phyloP scores from a whole-genome alignment of 495 filamentous ascomycete species.

The Coniosporium apollinis region DNA sequence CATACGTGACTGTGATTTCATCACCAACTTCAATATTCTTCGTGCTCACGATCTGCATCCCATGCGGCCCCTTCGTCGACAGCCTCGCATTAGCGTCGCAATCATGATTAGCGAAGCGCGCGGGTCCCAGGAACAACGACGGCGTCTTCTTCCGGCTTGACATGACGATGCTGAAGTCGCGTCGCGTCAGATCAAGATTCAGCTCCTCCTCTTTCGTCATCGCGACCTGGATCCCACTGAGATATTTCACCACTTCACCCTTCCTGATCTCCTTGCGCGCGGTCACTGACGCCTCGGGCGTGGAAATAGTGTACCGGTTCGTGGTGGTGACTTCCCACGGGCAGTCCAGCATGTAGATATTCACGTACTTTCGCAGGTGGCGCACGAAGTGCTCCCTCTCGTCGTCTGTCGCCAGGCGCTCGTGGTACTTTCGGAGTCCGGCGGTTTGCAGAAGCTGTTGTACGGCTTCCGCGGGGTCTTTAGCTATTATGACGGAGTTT shows the following conservation, averaged over 20 bases:
- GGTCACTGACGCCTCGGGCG: constrained; percentile 75
- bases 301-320: constrained; percentile 85
- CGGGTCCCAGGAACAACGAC: constrained; percentile 82
- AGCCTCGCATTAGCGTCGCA: constrained; percentile 84
- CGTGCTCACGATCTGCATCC: constrained; percentile 71
- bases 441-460: constrained; percentile 50
- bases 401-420: constrained; percentile 47
- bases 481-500: constrained; percentile 54
- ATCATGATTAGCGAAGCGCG: constrained; percentile 94
- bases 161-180: constrained; percentile 93
- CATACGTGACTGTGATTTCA: constrained; percentile 91
- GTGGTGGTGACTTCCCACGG: constrained; percentile 89
- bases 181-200: constrained; percentile 54
- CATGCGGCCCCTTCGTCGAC: constrained; percentile 61
- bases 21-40: constrained; percentile 73
- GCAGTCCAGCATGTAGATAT: constrained; percentile 81
- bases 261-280: constrained; percentile 60
- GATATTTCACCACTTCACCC: constrained; percentile 77
- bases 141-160: constrained; percentile 78
- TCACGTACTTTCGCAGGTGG: constrained; percentile 81
- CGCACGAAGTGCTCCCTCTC: constrained; percentile 77
- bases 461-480: constrained; percentile 53
- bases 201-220: constrained; percentile 83
- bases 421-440: constrained; percentile 55
- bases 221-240: constrained; percentile 72